Evolutionary conservation across 1,139 yeast genomes (phyloP).

Genomic region (Kurtzmaniella quercitrusa): DNA sequence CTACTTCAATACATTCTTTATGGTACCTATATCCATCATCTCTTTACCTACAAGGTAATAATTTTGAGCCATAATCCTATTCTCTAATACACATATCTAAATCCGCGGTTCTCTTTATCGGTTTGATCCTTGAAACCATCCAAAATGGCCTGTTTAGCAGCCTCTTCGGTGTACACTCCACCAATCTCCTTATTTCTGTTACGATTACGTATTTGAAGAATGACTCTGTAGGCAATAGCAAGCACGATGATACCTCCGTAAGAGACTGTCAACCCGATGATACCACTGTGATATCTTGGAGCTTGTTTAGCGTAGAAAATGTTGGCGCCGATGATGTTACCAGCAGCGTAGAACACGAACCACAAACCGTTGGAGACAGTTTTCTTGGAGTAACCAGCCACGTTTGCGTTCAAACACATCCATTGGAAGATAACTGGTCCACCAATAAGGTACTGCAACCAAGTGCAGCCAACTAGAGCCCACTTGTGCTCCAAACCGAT

Average conservation of each 20-base stretch:
- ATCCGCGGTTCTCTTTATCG: constrained; percentile 28
- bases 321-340: constrained; percentile 26
- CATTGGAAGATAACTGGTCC: constrained; percentile 30
- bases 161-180: constrained; percentile 18
- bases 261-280: constrained; percentile 23
- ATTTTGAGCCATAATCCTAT: background rate
- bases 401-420: constrained; percentile 23
- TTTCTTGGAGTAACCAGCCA: constrained; percentile 24
- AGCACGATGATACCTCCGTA: constrained; percentile 24
- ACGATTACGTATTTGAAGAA: constrained; percentile 20
- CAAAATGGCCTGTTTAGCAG: constrained; percentile 22
- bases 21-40: no score
- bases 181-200: constrained; percentile 20
- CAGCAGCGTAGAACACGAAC: constrained; percentile 26
- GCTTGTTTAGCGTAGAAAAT: constrained; percentile 25
- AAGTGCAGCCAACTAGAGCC: constrained; percentile 28
- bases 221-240: constrained; percentile 16
- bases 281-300: constrained; percentile 25
- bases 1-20: no score
- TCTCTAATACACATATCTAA: constrained; percentile 18
- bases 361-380: constrained; percentile 22
- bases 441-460: constrained; percentile 30
- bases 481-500: constrained; percentile 18
- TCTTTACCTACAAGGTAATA: no score
- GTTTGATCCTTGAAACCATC: constrained; percentile 32